Conservation (phyloP, 2,329 filamentous ascomycete genomes). For the Coniochaeta pulveracea region DNA sequence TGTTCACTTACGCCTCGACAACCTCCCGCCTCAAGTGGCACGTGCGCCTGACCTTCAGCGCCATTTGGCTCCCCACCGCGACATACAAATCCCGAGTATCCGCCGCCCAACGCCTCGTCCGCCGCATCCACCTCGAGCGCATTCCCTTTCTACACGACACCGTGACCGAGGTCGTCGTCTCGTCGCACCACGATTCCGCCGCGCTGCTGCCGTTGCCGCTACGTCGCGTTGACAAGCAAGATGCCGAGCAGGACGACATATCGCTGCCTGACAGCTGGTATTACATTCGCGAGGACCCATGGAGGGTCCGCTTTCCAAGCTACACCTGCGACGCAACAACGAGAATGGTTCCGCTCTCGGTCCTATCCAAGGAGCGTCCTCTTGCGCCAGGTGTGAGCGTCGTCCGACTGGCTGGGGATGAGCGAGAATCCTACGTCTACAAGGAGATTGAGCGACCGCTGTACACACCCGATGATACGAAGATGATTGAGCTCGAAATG, state of each 20-base stretch:
- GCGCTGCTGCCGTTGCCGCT: neutral
- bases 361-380: neutral
- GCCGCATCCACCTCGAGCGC: neutral
- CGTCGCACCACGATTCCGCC: neutral
- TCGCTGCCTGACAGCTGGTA: neutral
- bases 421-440: neutral
- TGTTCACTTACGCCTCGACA: too few species aligned
- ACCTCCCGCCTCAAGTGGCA: too few species aligned
- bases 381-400: neutral
- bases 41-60: too few species aligned
- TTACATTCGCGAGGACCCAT: neutral
- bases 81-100: too few species aligned
- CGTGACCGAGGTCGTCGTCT: neutral
- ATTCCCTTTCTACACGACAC: neutral
- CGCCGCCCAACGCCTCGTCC: neutral
- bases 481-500: neutral
- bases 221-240: too few species aligned
- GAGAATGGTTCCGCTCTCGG: too few species aligned
- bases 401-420: neutral
- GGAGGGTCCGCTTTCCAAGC: neutral
- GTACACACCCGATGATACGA: neutral
- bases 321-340: neutral
- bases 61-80: too few species aligned
- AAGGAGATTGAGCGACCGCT: neutral
- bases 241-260: neutral